Conservation (phyloP, 2,329 filamentous ascomycete genomes). For the Sporothrix phasma region DNA sequence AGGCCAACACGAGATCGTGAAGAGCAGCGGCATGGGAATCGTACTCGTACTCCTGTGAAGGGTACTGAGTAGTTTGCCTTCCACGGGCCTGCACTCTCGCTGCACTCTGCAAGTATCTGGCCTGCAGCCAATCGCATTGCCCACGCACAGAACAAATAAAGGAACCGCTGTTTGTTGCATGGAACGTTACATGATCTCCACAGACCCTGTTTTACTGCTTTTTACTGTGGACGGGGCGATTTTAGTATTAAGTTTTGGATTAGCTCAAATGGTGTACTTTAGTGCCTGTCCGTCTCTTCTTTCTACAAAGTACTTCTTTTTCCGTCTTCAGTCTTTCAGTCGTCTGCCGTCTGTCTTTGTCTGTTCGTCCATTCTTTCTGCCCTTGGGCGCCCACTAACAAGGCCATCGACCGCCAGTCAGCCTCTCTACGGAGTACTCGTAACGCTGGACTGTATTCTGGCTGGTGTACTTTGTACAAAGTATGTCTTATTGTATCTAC, state of each 20-base stretch:
- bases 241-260: background rate
- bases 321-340: too few relatives aligned
- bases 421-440: too few relatives aligned
- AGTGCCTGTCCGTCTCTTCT: background rate
- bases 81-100: background rate
- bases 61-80: background rate
- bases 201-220: conserved; percentile 2
- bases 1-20: too few relatives aligned
- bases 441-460: too few relatives aligned
- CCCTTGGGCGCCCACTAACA: background rate
- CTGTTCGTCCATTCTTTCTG: background rate
- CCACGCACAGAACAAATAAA: background rate
- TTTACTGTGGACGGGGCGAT: background rate
- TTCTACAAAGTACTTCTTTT: background rate
- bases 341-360: too few relatives aligned
- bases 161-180: background rate
- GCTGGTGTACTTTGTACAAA: too few relatives aligned
- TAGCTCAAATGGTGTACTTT: background rate
- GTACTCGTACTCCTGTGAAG: too few relatives aligned
- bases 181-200: conserved; percentile 14
- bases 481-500: too few relatives aligned
- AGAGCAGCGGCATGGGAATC: too few relatives aligned
- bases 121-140: background rate
- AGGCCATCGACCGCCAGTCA: background rate
- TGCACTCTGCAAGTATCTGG: conserved; percentile 2